Percentiles rank a stretch among this genome's conserved stretches.
These are phyloP conservation scores for Cucumis cinereus DNA, from an alignment of 306 rosid species.

Conservation along the genomic window DNA sequence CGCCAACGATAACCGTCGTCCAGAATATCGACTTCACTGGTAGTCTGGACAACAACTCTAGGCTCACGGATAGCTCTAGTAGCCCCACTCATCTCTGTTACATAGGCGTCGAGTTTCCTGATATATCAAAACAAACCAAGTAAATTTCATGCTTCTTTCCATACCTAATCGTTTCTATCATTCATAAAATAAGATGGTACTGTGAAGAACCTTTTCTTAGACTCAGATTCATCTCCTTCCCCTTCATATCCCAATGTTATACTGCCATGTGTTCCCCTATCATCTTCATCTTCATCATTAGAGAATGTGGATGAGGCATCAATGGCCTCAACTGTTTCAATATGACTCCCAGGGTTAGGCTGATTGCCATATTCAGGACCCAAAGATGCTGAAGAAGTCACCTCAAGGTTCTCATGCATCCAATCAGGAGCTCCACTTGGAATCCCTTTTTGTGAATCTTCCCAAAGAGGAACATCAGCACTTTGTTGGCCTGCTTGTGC, in stretches of 20 bases:
- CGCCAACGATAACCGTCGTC: constrained; percentile 99
- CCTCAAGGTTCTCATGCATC: constrained; percentile 71
- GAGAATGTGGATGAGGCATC: constrained; percentile 86
- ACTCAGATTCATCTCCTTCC: constrained; percentile 90
- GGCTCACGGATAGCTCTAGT: constrained; percentile 96
- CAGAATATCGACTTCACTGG: constrained; percentile 93
- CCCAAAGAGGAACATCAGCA: constrained; percentile 48
- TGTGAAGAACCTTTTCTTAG: constrained; percentile 68
- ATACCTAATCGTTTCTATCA: constrained; percentile 10
- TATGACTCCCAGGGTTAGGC: constrained; percentile 39
- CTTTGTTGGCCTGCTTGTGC: constrained; percentile 47
- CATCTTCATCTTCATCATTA: constrained; percentile 78
- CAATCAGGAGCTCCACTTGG: constrained; percentile 39
- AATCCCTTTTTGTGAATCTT: constrained; percentile 38
- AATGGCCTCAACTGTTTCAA: constrained; percentile 60
- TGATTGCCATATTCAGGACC: constrained; percentile 59
- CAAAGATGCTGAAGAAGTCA: constrained; percentile 49
- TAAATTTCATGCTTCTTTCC: constrained; percentile 4
- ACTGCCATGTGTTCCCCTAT: constrained; percentile 82
- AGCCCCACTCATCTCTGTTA: constrained; percentile 89
- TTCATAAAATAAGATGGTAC: constrained; percentile 7
- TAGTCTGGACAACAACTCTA: constrained; percentile 96
- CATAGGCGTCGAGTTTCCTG: constrained; percentile 85
- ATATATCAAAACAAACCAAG: constrained; percentile 13
- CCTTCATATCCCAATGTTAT: constrained; percentile 70